Evolutionary conservation across 2,329 filamentous ascomycete species (phyloP).

Genomic region (Pseudogymnoascus sp.): DNA sequence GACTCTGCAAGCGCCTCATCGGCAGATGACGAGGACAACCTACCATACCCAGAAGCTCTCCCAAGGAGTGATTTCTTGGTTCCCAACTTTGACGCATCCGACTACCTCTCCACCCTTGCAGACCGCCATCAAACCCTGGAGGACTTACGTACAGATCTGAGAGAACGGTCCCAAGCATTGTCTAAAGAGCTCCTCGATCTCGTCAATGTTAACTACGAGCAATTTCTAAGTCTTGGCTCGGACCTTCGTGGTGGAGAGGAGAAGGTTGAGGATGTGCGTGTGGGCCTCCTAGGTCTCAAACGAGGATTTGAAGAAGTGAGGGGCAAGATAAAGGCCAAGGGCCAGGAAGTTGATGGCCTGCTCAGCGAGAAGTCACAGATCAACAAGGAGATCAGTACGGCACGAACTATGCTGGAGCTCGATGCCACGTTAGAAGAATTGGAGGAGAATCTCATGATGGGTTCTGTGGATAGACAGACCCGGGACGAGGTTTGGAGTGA

Average conservation of each 20-base stretch:
- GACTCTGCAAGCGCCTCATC: conserved; percentile 27
- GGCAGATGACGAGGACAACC: conserved; percentile 57
- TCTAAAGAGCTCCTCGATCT: conserved; percentile 85
- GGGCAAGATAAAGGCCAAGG: conserved; percentile 56
- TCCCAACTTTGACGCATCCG: conserved; percentile 68
- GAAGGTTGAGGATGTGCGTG: conserved; percentile 80
- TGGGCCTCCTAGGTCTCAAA: conserved; percentile 79
- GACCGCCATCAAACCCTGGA: conserved; percentile 94
- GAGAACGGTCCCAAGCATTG: conserved; percentile 71
- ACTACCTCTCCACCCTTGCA: conserved; percentile 75
- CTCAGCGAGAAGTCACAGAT: conserved; percentile 63
- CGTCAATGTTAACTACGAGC: conserved; percentile 90
- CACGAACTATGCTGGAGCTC: conserved; percentile 59
- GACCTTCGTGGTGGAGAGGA: conserved; percentile 85
- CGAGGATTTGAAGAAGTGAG: conserved; percentile 74
- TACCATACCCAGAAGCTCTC: conserved; percentile 85
- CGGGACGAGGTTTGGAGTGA: conserved; percentile 31
- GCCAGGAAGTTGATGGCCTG: conserved; percentile 55
- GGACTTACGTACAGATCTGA: conserved; percentile 80
- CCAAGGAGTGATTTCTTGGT: conserved; percentile 76
- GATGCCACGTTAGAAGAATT: conserved; percentile 57
- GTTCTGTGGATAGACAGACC: conserved; percentile 25
- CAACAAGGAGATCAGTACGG: conserved; percentile 54
- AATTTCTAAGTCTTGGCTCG: conserved; percentile 77
- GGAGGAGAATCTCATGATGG: conserved; percentile 57